phyloP scores from a whole-genome alignment of 768 basidiomycete genomes.

The Mycena crocata region DNA sequence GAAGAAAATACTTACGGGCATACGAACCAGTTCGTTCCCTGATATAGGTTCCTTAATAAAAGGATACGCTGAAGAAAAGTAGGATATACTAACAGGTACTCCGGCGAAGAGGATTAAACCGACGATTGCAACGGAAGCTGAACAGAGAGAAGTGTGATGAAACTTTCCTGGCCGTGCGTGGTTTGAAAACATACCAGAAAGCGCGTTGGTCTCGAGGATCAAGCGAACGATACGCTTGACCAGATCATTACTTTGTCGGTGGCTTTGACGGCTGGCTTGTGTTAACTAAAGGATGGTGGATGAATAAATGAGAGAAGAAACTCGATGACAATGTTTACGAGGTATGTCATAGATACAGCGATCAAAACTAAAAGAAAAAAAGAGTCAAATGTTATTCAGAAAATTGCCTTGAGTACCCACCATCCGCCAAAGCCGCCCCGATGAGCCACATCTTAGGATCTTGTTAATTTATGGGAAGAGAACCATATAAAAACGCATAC shows the following conservation, averaged over 20 bases:
- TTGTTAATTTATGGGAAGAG: background rate
- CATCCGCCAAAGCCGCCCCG: constrained; percentile 25
- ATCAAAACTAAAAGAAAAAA: constrained; percentile 15
- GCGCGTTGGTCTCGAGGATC: constrained; percentile 28
- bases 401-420: background rate
- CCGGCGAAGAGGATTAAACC: constrained; percentile 30
- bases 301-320: background rate
- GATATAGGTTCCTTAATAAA: background rate
- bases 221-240: constrained; percentile 31
- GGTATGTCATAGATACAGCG: constrained; percentile 23
- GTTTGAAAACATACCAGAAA: constrained; percentile 23
- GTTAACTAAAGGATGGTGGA: constrained; percentile 15
- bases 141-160: background rate
- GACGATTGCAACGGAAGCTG: constrained; percentile 21
- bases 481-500: background rate
- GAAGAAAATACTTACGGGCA: constrained; percentile 14
- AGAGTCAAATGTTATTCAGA: background rate
- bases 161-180: background rate
- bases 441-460: constrained; percentile 30
- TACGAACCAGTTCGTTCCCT: constrained; percentile 29
- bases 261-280: constrained; percentile 17
- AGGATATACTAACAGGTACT: constrained; percentile 13
- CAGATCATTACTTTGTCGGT: constrained; percentile 21
- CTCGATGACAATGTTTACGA: background rate
- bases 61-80: background rate